Evolutionary conservation across 495 filamentous ascomycete genomes (phyloP), one percentile per base, ranked within the genome.

Genomic region (Podospora pseudocomata): DNA sequence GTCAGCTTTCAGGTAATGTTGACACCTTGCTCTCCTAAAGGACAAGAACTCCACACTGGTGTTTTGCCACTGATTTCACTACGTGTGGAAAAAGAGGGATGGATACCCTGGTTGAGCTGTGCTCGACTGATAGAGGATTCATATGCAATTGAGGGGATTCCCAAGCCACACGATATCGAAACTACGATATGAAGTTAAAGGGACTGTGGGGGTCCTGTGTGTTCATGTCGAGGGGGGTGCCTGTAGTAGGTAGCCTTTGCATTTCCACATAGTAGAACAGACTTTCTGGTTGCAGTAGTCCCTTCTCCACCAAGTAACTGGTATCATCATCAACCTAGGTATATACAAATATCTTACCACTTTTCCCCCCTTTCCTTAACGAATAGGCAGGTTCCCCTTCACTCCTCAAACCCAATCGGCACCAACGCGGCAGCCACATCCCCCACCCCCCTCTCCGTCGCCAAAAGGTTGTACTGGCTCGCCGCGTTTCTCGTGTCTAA

Each of bases 401-500:
- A 49, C 39, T 11, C 90, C 72, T 81, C 88, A 90, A 91, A 94
- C 18, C 93, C 92, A 57, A 96, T 84, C 2, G 93, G 93, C 75
- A 99, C 84, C 83, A 99, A 76, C 16, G 94, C 95, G 11, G 93
- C 95, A 39, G 93, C 95, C 62, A 98, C 88, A 76, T 91, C 87
- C 20, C 82, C 79, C 13, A 93, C 86, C 26, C 92, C 91, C 60
- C 92, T 82, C 81, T 96, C 92, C 59, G 92, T 96, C 56, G 90
- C 92, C 60, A 96, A 80, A 71, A 96, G 71, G 75, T 96, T 96
- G 73, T 91, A 96, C 81, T 94, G 92, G 65, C 92, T 90, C 19
- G 94, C 93, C 23, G 95, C 95, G 81, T 97, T 97, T 67, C 92
- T 82, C 49, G 95, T 99, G 82, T 97, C 95, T 76, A 92, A 86